These are phyloP conservation scores for Maudiozyma humilis DNA, from an alignment of 1,139 yeast species.

Conservation along the genomic window DNA sequence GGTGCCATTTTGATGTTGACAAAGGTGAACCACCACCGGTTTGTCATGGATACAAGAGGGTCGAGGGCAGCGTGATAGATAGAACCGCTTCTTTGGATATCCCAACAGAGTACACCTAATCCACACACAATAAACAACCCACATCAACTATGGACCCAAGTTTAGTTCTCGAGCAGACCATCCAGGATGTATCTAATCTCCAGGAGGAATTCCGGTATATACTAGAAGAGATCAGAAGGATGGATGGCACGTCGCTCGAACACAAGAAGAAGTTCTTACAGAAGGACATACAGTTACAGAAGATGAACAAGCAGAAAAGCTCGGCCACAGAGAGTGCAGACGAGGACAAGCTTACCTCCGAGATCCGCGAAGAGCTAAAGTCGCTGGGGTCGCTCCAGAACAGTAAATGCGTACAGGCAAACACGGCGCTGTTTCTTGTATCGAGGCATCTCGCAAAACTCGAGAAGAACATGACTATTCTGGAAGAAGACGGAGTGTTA, in stretches of 20 bases:
- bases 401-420: slow-evolving; percentile 72
- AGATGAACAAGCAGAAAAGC: slow-evolving; percentile 76
- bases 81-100: no score
- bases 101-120: no score
- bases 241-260: slow-evolving; percentile 62
- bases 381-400: slow-evolving; percentile 55
- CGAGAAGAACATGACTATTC: slow-evolving; percentile 64
- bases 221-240: slow-evolving; percentile 66
- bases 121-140: no score
- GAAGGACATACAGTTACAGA: slow-evolving; percentile 72
- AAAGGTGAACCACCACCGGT: no score
- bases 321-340: slow-evolving; percentile 75
- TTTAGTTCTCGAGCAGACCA: slow-evolving; percentile 62
- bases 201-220: slow-evolving; percentile 85
- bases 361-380: slow-evolving; percentile 63
- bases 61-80: no score
- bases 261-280: slow-evolving; percentile 58
- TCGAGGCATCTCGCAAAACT: slow-evolving; percentile 66
- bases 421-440: slow-evolving; percentile 70
- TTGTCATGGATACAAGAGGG: no score
- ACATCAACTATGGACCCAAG: slow-evolving; percentile 68
- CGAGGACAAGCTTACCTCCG: slow-evolving; percentile 58
- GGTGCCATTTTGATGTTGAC: no score
- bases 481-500: slow-evolving; percentile 72
- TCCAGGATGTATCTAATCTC: slow-evolving; percentile 70